Base-by-base conservation (phyloP, 2,329 filamentous ascomycete species). In the Metarhizium anisopliae region DNA sequence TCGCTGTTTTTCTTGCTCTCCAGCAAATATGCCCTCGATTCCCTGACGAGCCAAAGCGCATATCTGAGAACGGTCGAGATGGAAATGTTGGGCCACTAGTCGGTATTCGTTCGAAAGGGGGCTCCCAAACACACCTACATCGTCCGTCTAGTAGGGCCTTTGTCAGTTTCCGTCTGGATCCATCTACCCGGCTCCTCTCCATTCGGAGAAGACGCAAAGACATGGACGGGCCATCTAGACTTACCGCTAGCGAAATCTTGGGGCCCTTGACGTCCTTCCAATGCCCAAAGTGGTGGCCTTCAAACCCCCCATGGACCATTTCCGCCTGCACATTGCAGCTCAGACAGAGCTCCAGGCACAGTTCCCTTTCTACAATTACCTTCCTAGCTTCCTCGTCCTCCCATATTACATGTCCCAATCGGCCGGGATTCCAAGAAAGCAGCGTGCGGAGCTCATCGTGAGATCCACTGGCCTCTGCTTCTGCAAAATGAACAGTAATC, bases 101-200 rank as follows among this genome's bases (percentile, higher is more conserved):
- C 77, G 72, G 68, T 92, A 93, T 67, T 95, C 90, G 61, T 90
- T 85, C 0, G 87, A 91, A 4, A 92, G 70, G 0, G 82, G 77
- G 64, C 87, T 92, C 52, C 85, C 85, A 63, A 94, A 94, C 25
- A 94, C 83, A 2, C 89, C 90, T 10, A 93, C 86, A 63, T 94
- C 89, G 66, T 94, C 90, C 1, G 89, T 94, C 87, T 91, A 30
- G 10, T 47, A 14, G 4, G 13, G 18, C 13, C 45, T 11, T 49
- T 49, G 45, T 49, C 45, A 49, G 45, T 30, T 13, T 35, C 5
- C 14, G 8, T 30, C 45, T 30, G 10, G 2, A 25, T 45, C 7
- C 42, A 45, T 16, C 7, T 45, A 1, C 16, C 18, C n/a, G 16
- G 58, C 4, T 47, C 7, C n/a, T 30, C 40, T 20, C 38, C 30